Conservation (phyloP, 106 monocot species). For the Hemerocallis citrina region DNA sequence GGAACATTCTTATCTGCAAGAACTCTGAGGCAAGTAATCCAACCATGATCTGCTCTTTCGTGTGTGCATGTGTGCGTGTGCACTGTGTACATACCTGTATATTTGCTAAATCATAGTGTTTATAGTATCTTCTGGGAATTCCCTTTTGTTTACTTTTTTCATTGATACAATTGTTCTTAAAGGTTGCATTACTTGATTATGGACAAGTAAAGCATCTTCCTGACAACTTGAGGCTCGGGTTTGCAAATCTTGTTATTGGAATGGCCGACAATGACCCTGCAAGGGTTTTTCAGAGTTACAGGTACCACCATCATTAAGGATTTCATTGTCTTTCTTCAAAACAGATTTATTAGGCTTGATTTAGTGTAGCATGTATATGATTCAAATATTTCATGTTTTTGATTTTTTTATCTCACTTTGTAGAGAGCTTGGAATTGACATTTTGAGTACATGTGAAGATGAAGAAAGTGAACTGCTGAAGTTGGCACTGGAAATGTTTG, state of each 20-base stretch:
- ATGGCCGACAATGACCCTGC: conserved; percentile 43
- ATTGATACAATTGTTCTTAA: conserved; percentile 7
- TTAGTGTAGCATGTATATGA: background rate
- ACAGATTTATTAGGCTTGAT: background rate
- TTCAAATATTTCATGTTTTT: background rate
- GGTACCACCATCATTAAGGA: conserved; percentile 11
- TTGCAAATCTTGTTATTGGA: conserved; percentile 52
- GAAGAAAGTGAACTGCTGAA: conserved; percentile 11
- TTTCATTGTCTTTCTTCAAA: background rate
- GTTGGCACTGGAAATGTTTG: conserved; percentile 12
- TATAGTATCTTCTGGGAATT: background rate
- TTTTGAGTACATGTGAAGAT: conserved; percentile 4
- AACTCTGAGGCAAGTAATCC: conserved; percentile 70
- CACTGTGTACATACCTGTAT: background rate
- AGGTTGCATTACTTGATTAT: conserved; percentile 76
- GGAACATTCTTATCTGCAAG: conserved; percentile 95
- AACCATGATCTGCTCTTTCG: background rate
- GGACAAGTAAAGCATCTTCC: conserved; percentile 72
- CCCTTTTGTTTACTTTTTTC: background rate
- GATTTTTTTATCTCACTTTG: background rate
- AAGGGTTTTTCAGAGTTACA: conserved; percentile 41
- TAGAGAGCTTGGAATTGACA: conserved; percentile 12
- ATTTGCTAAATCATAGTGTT: background rate
- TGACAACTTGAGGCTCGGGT: conserved; percentile 53
- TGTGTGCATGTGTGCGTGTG: background rate